Base-by-base conservation (phyloP, 192 early-diverging fungal species). In the Backusella circina region DNA sequence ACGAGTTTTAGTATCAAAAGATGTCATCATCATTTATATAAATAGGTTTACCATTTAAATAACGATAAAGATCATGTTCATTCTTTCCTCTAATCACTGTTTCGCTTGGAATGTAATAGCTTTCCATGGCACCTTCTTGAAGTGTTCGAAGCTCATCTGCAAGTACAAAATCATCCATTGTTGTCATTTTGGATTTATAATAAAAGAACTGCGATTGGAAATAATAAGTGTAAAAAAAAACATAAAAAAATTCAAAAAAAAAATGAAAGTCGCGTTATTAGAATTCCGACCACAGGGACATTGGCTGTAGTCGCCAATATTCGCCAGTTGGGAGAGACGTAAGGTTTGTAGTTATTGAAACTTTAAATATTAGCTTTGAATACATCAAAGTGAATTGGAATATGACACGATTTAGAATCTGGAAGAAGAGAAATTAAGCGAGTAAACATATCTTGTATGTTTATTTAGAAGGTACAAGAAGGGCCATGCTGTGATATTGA, bases 61-160 rank as follows among this genome's bases (percentile, higher is more conserved):
- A 82, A 5, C 79, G 70, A 39, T 84, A 83, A n/a, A 88, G 71
- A 3, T 82, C 78, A 64, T 83, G 80, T 65, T 79, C 83, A 47
- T 66, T 80, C 15, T 77, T 79, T 18, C 84, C 84, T 12, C 76
- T 77, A 21, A 88, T 79, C 10, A 73, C 47, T 33, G 84, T 81
- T 74, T 85, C 84, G 28, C 77, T 75, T 2, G 80, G 36, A 65
- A 88, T 83, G 70, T 77, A 36, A 71, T 83, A 85, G 23, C 77
- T 67, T 3, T 39, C 37, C 15, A 66, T 41, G 80, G 61, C 41
- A 50, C 72, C 51, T 78, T 80, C 73, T 85, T 80, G 88, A 73
- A 88, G 71, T 79, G 76, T 31, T 75, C 81, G 26, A 75, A 87
- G 80, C 64, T 84, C 84, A 73, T 86, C 88, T 75, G 68, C 75